These are phyloP conservation scores for Fusarium sp. DNA, from an alignment of 2,329 filamentous ascomycete genomes.

Conservation along the genomic window DNA sequence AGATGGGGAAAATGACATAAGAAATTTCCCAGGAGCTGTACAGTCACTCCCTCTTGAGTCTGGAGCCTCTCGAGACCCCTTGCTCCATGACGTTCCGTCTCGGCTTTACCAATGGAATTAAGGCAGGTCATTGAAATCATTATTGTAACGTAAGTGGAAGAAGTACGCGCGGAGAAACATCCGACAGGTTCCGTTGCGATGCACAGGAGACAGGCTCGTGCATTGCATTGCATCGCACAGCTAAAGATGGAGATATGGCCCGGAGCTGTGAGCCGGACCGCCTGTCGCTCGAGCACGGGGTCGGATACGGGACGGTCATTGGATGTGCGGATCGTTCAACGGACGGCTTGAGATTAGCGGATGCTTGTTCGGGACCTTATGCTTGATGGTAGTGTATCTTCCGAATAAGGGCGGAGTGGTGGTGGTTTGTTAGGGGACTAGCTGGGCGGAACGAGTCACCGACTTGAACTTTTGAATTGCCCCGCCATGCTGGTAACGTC, in stretches of 20 bases:
- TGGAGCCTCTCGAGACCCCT: constrained; percentile 2
- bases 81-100: constrained; percentile 27
- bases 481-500: constrained; percentile 22
- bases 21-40: background rate
- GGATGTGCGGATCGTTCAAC: constrained; percentile 36
- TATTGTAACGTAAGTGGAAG: constrained; percentile 5
- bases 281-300: constrained; percentile 51
- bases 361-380: constrained; percentile 34
- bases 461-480: background rate
- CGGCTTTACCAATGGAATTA: constrained; percentile 29
- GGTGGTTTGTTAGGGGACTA: constrained; percentile 12
- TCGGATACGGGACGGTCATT: constrained; percentile 43
- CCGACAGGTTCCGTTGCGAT: constrained; percentile 20
- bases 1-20: constrained; percentile 14
- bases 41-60: background rate
- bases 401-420: rapidly evolving
- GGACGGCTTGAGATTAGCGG: constrained; percentile 43
- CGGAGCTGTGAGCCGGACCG: constrained; percentile 29
- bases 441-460: background rate
- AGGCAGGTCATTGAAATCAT: constrained; percentile 14
- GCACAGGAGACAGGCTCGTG: constrained; percentile 17
- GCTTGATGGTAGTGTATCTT: constrained; percentile 2
- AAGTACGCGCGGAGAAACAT: constrained; percentile 17
- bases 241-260: constrained; percentile 15
- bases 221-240: constrained; percentile 14